Base-by-base conservation (phyloP, 1,284 basidiomycete species). In the Apiotrichum brassicae region DNA sequence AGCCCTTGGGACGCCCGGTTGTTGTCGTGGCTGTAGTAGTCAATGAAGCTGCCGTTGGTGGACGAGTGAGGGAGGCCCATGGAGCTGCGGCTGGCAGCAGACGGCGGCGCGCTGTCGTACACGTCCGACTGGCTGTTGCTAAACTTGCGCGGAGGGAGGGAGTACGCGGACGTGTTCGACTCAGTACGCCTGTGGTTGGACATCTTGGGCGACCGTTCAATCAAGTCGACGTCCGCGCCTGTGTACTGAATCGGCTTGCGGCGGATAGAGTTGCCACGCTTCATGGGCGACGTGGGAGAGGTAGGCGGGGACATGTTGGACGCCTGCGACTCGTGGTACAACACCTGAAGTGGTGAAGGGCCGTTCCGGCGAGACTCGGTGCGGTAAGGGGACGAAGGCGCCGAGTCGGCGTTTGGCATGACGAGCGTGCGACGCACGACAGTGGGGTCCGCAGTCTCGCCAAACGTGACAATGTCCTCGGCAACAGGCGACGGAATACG, bases 241-340 rank as follows among this genome's bases (percentile, higher is more conserved):
- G 61, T 60, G 18, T 66, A 48, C 42, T 64, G 62, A 28, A 71
- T 39, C 1, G 69, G 69, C 56, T 71, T 71, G 14, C 69, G 56
- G 40, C 64, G 61, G 51, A 68, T 59, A 9, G 49, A 51, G 45
- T 56, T 56, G 44, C 39, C 39, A 19, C 53, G 53, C 42, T 39
- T 38, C 20, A 32, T 30, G 8, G 44, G 39, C 23, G 41, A 37
- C 2, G 34, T 19, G 8, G 50, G 40, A n/a, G 43, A 24, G 3
- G 35, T 38, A 2, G 24, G 23, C 28, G 22, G 37, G 11, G 26
- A 25, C 19, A 35, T 34, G 22, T 36, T 36, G n/a, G n/a, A n/a
- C n/a, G n/a, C n/a, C 18, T 36, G 35, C 9, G 12, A 14, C 33
- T 9, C 12, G 16, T 12, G 9, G 14, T 39, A 8, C 19, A 18